phyloP scores from a whole-genome alignment of 441 rosid genomes.

The Croton laevigatus region DNA sequence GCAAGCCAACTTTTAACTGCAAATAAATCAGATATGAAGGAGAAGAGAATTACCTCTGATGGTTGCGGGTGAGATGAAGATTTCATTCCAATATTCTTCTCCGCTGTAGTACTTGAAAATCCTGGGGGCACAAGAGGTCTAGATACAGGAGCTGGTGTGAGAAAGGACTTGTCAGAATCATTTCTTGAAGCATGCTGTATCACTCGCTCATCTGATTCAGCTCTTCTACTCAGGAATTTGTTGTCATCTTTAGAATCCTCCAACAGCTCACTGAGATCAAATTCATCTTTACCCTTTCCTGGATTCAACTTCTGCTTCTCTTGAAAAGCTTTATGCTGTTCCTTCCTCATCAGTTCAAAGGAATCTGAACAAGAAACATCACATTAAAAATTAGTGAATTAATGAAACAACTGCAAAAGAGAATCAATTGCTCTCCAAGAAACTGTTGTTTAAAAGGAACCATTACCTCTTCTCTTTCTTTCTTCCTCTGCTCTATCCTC shows the following conservation, averaged over 20 bases:
- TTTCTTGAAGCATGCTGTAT: constrained; percentile 21
- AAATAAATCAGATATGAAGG: constrained; percentile 9
- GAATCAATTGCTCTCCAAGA: constrained; percentile 11
- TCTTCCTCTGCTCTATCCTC: constrained; percentile 98
- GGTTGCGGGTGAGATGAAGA: constrained; percentile 36
- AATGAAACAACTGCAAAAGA: constrained; percentile 1
- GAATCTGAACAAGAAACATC: constrained; percentile 52
- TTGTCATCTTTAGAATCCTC: constrained; percentile 67
- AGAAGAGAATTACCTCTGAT: constrained; percentile 47
- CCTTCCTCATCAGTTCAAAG: constrained; percentile 95
- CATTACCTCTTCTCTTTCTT: constrained; percentile 88
- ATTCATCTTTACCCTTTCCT: constrained; percentile 53
- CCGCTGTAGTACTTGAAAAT: constrained; percentile 54
- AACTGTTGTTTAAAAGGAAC: constrained; percentile 17
- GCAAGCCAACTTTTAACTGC: constrained; percentile 3
- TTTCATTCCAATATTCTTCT: constrained; percentile 53
- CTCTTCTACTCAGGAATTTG: constrained; percentile 36
- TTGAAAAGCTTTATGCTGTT: constrained; percentile 81
- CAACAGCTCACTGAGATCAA: constrained; percentile 59
- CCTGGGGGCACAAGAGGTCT: constrained; percentile 99
- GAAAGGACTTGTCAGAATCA: constrained; percentile 45
- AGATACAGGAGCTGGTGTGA: constrained; percentile 54
- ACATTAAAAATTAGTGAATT: background rate
- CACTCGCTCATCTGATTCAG: constrained; percentile 41
- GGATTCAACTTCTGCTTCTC: constrained; percentile 73